Evolutionary conservation across 371 early-diverging fungal genomes (phyloP), one percentile per base, ranked within the genome.

Genomic region (Paraphysoderma sedebokerense): DNA sequence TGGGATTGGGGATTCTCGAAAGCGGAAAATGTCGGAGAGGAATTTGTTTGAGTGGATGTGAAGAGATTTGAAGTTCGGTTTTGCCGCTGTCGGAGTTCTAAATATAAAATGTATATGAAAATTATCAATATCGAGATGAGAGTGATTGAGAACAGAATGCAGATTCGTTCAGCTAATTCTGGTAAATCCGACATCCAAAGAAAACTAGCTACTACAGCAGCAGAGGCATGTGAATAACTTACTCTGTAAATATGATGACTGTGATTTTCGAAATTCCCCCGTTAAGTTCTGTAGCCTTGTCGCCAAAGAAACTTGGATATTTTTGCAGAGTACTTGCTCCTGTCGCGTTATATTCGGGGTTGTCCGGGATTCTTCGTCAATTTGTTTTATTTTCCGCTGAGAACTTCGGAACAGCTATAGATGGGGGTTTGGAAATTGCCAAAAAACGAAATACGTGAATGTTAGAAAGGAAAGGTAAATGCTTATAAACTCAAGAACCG

Each of bases 221-320:
- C 6, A n/a, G 26, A 9, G 48, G 45, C 15, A 29, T 24, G 12
- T 15, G 5, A 20, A 15, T 11, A 6, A 38, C 61, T n/a, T 52
- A 83, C 87, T 87, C 53, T 85, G 74, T 60, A 97, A 56, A 54
- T 92, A 97, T 0, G 65, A 57, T 1, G 87, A 79, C 62, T 97
- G 96, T 35, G 77, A 64, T 45, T 82, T 86, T 47, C 95, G 66
- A 55, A 92, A 92, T 15, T 54, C 54, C 0, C 67, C 54, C 2
- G 96, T 89, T 24, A 79, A 66, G 4, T 86, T 87, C 61, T 92
- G 92, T 27, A 95, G 72, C 60, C 84, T 82, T 28, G 81, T 74
- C 0, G 97, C 96, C 35, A 93, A 62, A 34, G 85, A 78, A 29
- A 72, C 77, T 57, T 89, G 89, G 12, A 92, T 85, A 58, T 97